Base-by-base conservation (phyloP, 225 moss, liverwort and hornwort species). In the Pleurozium schreberi region DNA sequence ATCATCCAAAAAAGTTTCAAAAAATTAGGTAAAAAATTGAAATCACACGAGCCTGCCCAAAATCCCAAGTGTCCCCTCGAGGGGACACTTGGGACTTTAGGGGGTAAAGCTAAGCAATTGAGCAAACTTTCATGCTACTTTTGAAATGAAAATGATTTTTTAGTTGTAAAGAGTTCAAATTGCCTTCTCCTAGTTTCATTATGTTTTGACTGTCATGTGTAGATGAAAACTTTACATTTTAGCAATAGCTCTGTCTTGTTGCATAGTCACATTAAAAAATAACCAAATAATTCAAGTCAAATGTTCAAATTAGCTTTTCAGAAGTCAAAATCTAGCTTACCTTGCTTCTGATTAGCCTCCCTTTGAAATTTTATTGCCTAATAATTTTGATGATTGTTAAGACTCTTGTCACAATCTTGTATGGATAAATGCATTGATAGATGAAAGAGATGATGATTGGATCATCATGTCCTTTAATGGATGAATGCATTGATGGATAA, bases 341-440 rank as follows among this genome's bases (percentile, higher is more conserved):
- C 18, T 0, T 18, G 0, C 33, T 49, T 49, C 49, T 19, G 12
- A 19, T 18, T 31, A 47, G 31, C 0, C 7, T 49, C 4, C 4
- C 31, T 1, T 11, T 2, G 11, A 74, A 11, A 2, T 18, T 6
- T 31, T 31, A 11, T 74, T 0, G 0, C 0, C 4, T 4, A 49
- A 10, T 2, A 71, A 27, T 45, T 73, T 73, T 17, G 3, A 26
- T 42, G 4, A 45, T 1, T 73, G 0, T 73, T 73, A 6, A n/a
- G n/a, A n/a, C n/a, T n/a, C n/a, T n/a, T n/a, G n/a, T n/a, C 6
- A 28, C 6, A 31, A 3, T 74, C 11, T 6, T 3, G 1, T 31
- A 0, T 31, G 30, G 47, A 28, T 73, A 40, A 69, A 12, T 52
- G 36, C 52, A 22, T n/a, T n/a, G n/a, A n/a, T n/a, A n/a, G n/a